Evolutionary conservation across 1,139 yeast genomes (phyloP), one percentile per base, ranked within the genome.

Genomic region (Pichia terricola): DNA sequence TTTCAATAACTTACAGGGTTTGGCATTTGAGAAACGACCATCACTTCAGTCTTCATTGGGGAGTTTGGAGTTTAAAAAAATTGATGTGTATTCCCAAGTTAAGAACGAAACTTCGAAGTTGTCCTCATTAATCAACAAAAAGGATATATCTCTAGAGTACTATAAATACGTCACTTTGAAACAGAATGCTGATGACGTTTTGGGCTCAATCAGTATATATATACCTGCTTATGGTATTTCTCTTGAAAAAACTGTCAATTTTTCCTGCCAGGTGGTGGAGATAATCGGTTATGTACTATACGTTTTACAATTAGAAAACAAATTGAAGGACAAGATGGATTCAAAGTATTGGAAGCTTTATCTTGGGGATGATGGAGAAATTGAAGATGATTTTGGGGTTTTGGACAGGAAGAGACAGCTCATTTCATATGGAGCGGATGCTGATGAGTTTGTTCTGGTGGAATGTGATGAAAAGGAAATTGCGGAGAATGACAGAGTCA

Each of bases 311-410:
- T 63, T 61, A 2, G 56, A 58, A 22, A 46, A 49, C 16, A 53
- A 37, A 6, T 28, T 5, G 9, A 9, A 38, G 11, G 4, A 38
- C 11, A 50, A 6, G 51, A 48, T 28, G 41, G 72, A 80, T 50
- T 84, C 87, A 0, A 81, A 81, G 55, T 65, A 66, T 42, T 83
- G 87, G 81, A 67, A 79, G 43, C 54, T 82, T n/a, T 82, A 79
- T 47, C 63, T 82, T 38, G 83, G 79, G 1, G 94, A 83, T 57
- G 89, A 81, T 57, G 91, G 91, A 6, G 88, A 82, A 45, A 75
- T 79, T n/a, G 81, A 79, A 53, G 79, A 73, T 40, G 75, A 81
- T 28, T 82, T 83, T 66, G 91, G 91, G 3, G 69, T 79, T 4
- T 64, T 83, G 44, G 82, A 77, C 40, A 65, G 89, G 51, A 66